Evolutionary conservation across 495 filamentous ascomycete species (phyloP).

Genomic region (Staphylotrichum tortipilum): DNA sequence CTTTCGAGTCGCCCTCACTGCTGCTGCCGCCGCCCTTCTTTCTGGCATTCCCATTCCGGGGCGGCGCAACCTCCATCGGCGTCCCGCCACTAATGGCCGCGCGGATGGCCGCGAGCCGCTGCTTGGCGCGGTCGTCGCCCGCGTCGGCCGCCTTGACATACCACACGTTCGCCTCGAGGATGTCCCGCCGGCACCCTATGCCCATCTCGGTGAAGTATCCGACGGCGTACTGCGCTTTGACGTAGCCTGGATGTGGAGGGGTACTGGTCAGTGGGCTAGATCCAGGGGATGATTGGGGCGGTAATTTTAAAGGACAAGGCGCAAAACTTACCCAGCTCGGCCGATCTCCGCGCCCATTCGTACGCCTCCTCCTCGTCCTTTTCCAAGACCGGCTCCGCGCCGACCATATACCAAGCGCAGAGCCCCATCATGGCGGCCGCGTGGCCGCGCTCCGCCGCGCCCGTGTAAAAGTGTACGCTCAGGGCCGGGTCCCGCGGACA

Average conservation of each 20-base stretch:
- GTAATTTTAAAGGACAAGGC: not conserved
- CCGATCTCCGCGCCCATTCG: conserved; percentile 86
- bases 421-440: conserved; percentile 96
- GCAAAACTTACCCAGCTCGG: conserved; percentile 63
- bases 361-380: conserved; percentile 95
- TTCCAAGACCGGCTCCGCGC: conserved; percentile 83
- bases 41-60: conserved; percentile 42
- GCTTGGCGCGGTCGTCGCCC: conserved; percentile 81
- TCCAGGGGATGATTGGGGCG: not conserved
- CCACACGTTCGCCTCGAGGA: conserved; percentile 94
- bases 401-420: conserved; percentile 97
- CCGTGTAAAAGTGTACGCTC: conserved; percentile 95
- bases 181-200: conserved; percentile 87
- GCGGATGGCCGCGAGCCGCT: conserved; percentile 75
- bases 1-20: conserved; percentile 46
- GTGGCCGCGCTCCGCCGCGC: conserved; percentile 75
- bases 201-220: conserved; percentile 99
- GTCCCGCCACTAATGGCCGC: conserved; percentile 71
- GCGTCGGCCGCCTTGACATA: conserved; percentile 94
- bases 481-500: conserved; percentile 88
- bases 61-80: conserved; percentile 42
- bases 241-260: conserved; percentile 49
- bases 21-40: conserved; percentile 36
- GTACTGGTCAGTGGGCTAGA: not conserved
- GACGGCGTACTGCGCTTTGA: conserved; percentile 90